phyloP scores from a whole-genome alignment of 1,284 basidiomycete species.

The Phlebopus sp. region DNA sequence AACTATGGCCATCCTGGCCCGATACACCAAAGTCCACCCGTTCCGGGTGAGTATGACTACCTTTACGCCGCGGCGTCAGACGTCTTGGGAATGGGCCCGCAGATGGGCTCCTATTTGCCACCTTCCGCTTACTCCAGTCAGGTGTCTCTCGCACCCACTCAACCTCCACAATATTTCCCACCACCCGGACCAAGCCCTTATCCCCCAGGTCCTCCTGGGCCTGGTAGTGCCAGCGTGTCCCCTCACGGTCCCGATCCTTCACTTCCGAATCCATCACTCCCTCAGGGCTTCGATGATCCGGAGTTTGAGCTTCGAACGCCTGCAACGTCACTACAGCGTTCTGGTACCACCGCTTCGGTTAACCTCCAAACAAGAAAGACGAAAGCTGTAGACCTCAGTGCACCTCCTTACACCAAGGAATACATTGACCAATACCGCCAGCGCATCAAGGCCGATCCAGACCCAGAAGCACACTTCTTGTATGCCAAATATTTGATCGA shows the following conservation, averaged over 20 bases:
- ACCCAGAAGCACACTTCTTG: constrained; percentile 97
- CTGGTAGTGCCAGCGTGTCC: constrained; percentile 15
- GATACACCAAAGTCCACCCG: constrained; percentile 28
- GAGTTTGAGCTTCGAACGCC: constrained; percentile 53
- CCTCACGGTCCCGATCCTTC: constrained; percentile 21
- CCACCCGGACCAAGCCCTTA: constrained; percentile 21
- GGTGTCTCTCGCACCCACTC: constrained; percentile 25
- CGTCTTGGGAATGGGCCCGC: constrained; percentile 71
- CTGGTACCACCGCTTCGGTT: constrained; percentile 56
- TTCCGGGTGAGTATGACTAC: constrained; percentile 46
- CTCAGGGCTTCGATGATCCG: constrained; percentile 33
- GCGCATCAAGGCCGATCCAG: constrained; percentile 96
- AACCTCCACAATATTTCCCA: constrained; percentile 32
- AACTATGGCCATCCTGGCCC: constrained; percentile 27
- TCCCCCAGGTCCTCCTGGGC: constrained; percentile 19
- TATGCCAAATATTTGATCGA: constrained; percentile 99
- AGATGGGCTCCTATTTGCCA: constrained; percentile 22
- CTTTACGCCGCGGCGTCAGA: constrained; percentile 74
- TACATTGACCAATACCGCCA: constrained; percentile 97
- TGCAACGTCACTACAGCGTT: constrained; percentile 48
- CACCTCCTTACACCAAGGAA: constrained; percentile 91
- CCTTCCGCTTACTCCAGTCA: constrained; percentile 22
- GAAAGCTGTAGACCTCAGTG: constrained; percentile 82
- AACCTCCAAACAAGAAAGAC: constrained; percentile 64
- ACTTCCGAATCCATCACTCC: constrained; percentile 16